phyloP scores from a whole-genome alignment of 2,329 filamentous ascomycete genomes.

The Meredithiella fracta region DNA sequence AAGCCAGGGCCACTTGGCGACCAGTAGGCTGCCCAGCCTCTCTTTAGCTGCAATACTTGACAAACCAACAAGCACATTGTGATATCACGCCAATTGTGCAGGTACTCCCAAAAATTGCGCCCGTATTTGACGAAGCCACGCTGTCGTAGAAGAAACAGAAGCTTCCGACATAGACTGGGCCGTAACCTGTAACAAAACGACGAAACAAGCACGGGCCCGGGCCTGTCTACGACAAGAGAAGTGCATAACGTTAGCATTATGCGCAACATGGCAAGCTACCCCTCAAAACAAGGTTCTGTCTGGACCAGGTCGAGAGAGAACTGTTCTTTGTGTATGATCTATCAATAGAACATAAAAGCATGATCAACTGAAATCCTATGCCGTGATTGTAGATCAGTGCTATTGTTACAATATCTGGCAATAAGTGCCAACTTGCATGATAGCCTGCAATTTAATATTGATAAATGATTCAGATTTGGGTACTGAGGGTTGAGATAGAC shows the following conservation, averaged over 20 bases:
- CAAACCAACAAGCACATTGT: neutral
- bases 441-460: too few species aligned
- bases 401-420: neutral
- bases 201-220: constrained; percentile 9
- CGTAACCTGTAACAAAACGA: constrained; percentile 5
- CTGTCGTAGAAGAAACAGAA: neutral
- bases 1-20: too few species aligned
- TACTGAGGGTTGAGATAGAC: too few species aligned
- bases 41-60: neutral
- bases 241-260: neutral
- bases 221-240: neutral
- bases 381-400: too few species aligned
- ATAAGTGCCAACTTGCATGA: too few species aligned
- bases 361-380: neutral
- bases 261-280: neutral
- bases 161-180: neutral
- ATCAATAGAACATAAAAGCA: neutral
- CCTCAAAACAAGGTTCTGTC: neutral
- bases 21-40: too few species aligned
- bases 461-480: too few species aligned
- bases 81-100: too few species aligned
- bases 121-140: neutral
- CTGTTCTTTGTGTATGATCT: too few species aligned
- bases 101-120: too few species aligned
- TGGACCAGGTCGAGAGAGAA: neutral